Percentiles rank a stretch among this genome's conserved stretches.
Evolutionary conservation across 169 alveolate species (phyloP).

Genomic region (Plasmodium gonderi): DNA sequence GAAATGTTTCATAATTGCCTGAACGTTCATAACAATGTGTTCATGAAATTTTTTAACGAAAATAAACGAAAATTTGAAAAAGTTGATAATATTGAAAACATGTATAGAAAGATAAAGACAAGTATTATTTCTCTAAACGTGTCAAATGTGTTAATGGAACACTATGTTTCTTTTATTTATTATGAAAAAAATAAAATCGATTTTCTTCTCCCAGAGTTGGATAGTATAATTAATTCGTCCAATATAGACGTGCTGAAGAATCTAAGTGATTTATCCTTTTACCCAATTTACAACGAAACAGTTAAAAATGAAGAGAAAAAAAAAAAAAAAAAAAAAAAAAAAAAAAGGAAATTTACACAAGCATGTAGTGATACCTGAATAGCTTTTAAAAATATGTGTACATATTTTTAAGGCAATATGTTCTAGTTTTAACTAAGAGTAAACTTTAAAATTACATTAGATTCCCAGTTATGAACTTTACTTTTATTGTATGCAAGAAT

Average conservation of each 20-base stretch:
- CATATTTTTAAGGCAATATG: neutral
- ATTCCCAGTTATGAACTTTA: neutral
- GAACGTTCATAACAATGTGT: slow-evolving; percentile 43
- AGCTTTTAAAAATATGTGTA: neutral
- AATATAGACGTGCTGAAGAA: slow-evolving; percentile 46
- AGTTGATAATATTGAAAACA: slow-evolving; percentile 18
- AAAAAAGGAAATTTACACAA: neutral
- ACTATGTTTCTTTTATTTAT: slow-evolving; percentile 57
- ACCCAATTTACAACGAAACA: slow-evolving; percentile 47
- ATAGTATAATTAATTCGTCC: slow-evolving; percentile 39
- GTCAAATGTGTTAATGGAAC: slow-evolving; percentile 60
- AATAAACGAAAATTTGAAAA: slow-evolving; percentile 47
- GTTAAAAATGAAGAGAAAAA: slow-evolving; percentile 37
- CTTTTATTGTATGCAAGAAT: neutral
- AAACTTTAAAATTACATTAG: neutral
- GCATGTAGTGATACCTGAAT: neutral
- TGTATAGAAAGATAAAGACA: slow-evolving; percentile 49
- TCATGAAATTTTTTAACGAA: slow-evolving; percentile 37
- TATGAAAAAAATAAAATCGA: slow-evolving; percentile 72
- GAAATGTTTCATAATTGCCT: slow-evolving; percentile 13
- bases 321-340: neutral
- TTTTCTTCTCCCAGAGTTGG: slow-evolving; percentile 65
- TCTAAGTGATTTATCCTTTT: slow-evolving; percentile 36
- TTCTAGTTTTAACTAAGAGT: neutral
- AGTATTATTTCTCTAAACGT: slow-evolving; percentile 41